phyloP scores from a whole-genome alignment of 139 green algal species.

The Chlorella sorokiniana region DNA sequence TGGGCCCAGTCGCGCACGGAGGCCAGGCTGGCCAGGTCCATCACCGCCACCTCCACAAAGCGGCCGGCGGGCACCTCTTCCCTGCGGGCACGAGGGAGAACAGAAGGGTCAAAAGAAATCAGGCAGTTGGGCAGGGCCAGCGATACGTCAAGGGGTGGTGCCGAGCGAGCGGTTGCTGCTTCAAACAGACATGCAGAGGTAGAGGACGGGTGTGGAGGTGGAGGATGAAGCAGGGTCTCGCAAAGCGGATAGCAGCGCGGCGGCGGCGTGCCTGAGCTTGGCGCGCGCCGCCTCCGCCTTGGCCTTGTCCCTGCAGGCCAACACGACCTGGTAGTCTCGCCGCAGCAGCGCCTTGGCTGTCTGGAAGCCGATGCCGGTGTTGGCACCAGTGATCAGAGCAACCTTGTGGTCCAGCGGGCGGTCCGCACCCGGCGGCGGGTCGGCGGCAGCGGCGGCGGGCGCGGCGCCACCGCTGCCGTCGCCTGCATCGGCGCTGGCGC shows the following conservation, averaged over 20 bases:
- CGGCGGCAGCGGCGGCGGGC: not conserved
- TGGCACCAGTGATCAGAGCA: slow-evolving; percentile 43
- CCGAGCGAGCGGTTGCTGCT: too few relatives aligned
- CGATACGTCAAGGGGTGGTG: not conserved
- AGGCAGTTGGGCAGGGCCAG: not conserved
- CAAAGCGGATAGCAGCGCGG: not conserved
- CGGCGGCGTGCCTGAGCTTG: slow-evolving; percentile 44
- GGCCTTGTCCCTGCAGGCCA: slow-evolving; percentile 63
- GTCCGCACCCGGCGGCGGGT: not conserved
- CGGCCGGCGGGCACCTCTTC: slow-evolving; percentile 41
- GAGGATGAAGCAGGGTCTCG: not conserved
- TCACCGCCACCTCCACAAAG: slow-evolving; percentile 39
- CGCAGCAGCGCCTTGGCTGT: slow-evolving; percentile 63
- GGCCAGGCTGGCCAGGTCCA: slow-evolving; percentile 72
- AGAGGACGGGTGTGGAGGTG: too few relatives aligned
- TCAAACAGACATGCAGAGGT: too few relatives aligned
- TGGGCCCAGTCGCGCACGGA: slow-evolving; percentile 60
- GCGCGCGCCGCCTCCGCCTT: slow-evolving; percentile 55
- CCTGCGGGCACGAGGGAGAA: slow-evolving; percentile 20
- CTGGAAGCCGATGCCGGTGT: slow-evolving; percentile 75
- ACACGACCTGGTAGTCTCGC: slow-evolving; percentile 63
- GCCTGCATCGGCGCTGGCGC: not conserved
- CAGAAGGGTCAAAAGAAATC: not conserved
- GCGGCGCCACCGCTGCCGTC: not conserved
- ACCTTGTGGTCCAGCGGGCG: slow-evolving; percentile 22